These are phyloP conservation scores for Chamaecyparis obtusa DNA, from an alignment of 75 land plant species.

Conservation along the genomic window DNA sequence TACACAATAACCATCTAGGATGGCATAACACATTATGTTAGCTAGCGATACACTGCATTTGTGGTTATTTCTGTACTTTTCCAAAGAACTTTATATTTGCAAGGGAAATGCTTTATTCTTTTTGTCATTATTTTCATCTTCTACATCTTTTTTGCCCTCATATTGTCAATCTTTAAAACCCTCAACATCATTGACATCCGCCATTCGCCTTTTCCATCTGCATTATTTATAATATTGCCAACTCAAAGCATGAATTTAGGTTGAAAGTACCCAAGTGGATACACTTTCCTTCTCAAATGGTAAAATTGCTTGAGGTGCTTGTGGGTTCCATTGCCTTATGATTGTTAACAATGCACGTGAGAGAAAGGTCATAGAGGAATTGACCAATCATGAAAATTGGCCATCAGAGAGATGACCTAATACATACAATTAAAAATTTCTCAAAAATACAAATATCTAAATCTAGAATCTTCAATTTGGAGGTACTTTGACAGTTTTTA, in stretches of 20 bases:
- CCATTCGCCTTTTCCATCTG: background rate
- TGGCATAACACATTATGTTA: background rate
- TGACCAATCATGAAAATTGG: background rate
- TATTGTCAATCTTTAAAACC: too few species aligned
- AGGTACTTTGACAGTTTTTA: background rate
- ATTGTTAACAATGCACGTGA: background rate
- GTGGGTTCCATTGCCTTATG: background rate
- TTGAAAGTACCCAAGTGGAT: background rate
- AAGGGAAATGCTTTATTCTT: background rate
- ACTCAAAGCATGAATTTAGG: background rate
- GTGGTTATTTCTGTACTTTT: background rate
- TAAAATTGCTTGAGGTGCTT: background rate
- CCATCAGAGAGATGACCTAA: background rate
- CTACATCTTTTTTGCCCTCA: background rate
- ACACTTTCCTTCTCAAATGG: background rate
- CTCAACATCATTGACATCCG: background rate
- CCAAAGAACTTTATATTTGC: background rate
- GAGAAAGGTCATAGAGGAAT: background rate
- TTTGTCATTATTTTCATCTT: background rate
- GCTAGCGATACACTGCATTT: background rate
- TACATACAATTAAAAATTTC: background rate
- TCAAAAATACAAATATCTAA: background rate
- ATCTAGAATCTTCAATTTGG: background rate
- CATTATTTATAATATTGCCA: too few species aligned
- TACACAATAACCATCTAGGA: background rate